phyloP scores from a whole-genome alignment of 768 basidiomycete species.

The Candolleomyces efflorescens region DNA sequence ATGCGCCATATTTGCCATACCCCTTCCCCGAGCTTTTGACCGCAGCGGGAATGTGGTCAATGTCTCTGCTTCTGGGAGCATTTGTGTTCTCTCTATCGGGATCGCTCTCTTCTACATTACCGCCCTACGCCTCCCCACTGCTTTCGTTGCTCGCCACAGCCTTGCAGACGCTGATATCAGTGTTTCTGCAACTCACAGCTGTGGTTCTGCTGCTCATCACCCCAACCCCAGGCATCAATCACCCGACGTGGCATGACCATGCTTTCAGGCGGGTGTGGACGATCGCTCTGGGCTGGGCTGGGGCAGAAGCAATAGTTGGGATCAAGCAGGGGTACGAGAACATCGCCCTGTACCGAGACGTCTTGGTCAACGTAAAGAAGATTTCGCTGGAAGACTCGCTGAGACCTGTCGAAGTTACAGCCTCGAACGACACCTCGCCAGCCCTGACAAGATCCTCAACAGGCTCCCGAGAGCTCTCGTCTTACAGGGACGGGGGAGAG shows the following conservation, averaged over 20 bases:
- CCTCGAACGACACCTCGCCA: not conserved
- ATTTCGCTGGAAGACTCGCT: slow-evolving; percentile 3
- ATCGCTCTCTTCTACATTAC: slow-evolving; percentile 49
- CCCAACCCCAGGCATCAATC: slow-evolving; percentile 18
- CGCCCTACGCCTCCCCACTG: slow-evolving; percentile 44
- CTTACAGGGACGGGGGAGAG: slow-evolving; percentile 18
- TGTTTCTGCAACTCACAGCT: slow-evolving; percentile 31
- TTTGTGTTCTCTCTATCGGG: slow-evolving; percentile 36
- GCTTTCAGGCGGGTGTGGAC: slow-evolving; percentile 73
- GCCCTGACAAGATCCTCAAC: not conserved
- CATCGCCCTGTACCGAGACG: slow-evolving; percentile 63
- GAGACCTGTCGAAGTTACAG: not conserved
- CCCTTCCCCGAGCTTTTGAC: slow-evolving; percentile 64
- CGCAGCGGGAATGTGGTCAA: slow-evolving; percentile 57
- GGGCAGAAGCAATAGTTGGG: slow-evolving; percentile 60
- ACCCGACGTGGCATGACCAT: slow-evolving; percentile 50
- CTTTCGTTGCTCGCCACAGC: slow-evolving; percentile 6
- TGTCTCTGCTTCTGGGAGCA: slow-evolving; percentile 49
- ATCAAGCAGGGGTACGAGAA: slow-evolving; percentile 70
- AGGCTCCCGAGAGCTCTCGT: not conserved
- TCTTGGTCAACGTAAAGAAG: slow-evolving; percentile 45
- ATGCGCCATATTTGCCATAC: slow-evolving; percentile 45
- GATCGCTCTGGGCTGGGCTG: slow-evolving; percentile 72
- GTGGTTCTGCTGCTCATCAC: slow-evolving; percentile 8
- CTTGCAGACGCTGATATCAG: slow-evolving; percentile 50